phyloP scores from a whole-genome alignment of 108 stramenopile genomes.

The Cylindrotheca closterium region DNA sequence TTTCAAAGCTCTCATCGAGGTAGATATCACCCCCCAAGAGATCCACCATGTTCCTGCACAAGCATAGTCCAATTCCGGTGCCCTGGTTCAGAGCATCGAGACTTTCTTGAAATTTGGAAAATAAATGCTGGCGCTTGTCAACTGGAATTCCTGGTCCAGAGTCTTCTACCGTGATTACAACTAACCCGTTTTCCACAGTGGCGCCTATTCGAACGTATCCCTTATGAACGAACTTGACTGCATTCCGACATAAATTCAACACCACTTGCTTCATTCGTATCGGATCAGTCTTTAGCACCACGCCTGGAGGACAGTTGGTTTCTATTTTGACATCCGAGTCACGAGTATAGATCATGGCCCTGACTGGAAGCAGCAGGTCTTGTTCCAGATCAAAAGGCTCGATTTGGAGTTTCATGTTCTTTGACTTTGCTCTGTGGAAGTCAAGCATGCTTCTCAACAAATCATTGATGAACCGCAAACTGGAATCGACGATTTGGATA shows the following conservation, averaged over 20 bases:
- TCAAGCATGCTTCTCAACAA: constrained; percentile 52
- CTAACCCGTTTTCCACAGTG: constrained; percentile 14
- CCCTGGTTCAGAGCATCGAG: constrained; percentile 47
- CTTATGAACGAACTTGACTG: constrained; percentile 46
- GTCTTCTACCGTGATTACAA: constrained; percentile 40
- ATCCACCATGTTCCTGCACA: constrained; percentile 47
- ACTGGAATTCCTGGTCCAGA: constrained; percentile 53
- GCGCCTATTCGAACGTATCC: constrained; percentile 56
- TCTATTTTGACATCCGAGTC: constrained; percentile 25
- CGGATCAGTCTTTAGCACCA: constrained; percentile 44
- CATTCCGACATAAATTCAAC: constrained; percentile 48
- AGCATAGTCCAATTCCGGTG: constrained; percentile 50
- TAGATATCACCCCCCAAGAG: constrained; percentile 53
- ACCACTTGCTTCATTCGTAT: constrained; percentile 56
- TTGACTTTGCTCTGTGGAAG: constrained; percentile 49
- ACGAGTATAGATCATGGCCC: constrained; percentile 33
- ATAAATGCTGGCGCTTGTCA: constrained; percentile 34
- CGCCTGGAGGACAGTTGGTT: constrained; percentile 35
- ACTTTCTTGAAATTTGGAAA: constrained; percentile 49
- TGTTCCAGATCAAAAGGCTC: constrained; percentile 39
- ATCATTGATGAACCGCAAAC: constrained; percentile 52
- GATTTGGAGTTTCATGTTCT: constrained; percentile 31
- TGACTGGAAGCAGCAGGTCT: constrained; percentile 48
- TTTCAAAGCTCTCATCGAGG: constrained; percentile 42
- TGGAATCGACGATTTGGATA: constrained; percentile 35